Evolutionary conservation across 2,329 filamentous ascomycete species (phyloP), one percentile per base, ranked within the genome.

Genomic region (Scorias spongiosa): DNA sequence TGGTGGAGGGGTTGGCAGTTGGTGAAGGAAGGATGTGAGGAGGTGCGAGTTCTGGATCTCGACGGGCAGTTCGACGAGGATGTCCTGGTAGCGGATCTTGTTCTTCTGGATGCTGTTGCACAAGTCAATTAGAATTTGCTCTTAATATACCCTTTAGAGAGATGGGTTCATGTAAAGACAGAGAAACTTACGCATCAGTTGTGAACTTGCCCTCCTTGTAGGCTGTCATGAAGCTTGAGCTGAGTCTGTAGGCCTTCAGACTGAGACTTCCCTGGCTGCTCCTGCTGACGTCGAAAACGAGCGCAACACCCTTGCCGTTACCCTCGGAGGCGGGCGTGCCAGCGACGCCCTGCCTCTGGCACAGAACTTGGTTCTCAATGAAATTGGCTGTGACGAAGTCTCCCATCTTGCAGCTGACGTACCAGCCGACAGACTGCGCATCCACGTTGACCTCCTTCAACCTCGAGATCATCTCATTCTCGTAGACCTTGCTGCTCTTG

Each of bases 191-290:
- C 88, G 76, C 87, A 64, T 98, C 91, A 1, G 87, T 89, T 32
- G 85, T 94, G 71, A 98, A 98, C 69, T 96, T 96, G 66, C 78
- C 80, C 75, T 98, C 91, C 74, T 93, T 94, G 70, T 84, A 94
- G 10, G 87, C 85, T 38, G 78, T 69, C 77, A 96, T 85, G 66
- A 98, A 96, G 51, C 74, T 73, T 37, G 77, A 72, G n/a, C 86
- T 89, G 50, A 98, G 72, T 57, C 85, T 80, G 76, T 93, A 96
- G 40, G 91, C 91, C 57, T 88, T 79, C 57, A 98, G 70, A 65
- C 84, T 93, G 54, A 96, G 69, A 54, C 83, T 81, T 36, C 91
- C 91, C 67, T 95, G 88, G 9, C 87, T 86, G 65, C 87, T 95
- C 65, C 88, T 79, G 76, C 85, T 93, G 54, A 93, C 84, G 62